Base-by-base conservation (phyloP, 495 filamentous ascomycete genomes). In the Daldinia bambusicola region DNA sequence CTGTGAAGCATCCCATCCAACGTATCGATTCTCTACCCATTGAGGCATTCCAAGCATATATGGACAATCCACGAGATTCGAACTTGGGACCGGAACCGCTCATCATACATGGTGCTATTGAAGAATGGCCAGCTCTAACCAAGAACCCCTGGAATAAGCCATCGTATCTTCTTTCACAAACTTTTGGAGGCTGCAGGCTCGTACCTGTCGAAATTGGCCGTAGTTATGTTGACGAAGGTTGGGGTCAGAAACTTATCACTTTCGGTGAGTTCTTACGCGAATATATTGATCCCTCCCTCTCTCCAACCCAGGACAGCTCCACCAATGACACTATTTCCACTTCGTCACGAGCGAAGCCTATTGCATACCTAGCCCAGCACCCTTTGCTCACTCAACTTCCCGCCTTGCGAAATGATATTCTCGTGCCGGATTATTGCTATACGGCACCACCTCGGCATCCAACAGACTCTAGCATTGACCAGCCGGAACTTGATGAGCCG, bases 361-460 rank as follows among this genome's bases (percentile, higher is more conserved):
- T 68, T n/a, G 92, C 85, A 5, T 99, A 99, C 72, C 84, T 99
- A 45, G 95, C 95, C 14, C 95, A 99, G 75, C 93, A 98, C 79
- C 89, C 92, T 64, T 85, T 99, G 26, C 88, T 99, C 66, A 69
- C 86, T 0, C 95, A 99, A 73, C 90, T 99, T 14, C 93, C 96
- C 0, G 76, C 84, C 6, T 82, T 99, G 16, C 84, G 91, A 2
- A 81, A 86, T 50, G 95, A 98, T 72, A 92, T 99, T 48, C 74
- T 77, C 16, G 83, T 93, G 9, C 95, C 95, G 0, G 94, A 98
- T 75, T 93, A 90, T 75, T 97, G 93, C 81, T 97, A 92, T 79
- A 89, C 89, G 16, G 75, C 80, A 43, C 90, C 90, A 0, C 86
- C 89, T 0, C 82, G 80, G 0, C 83, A 69, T 79, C 84, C 68